Evolutionary conservation across 2,329 filamentous ascomycete species (phyloP), one percentile per base, ranked within the genome.

Genomic region (Aspergillus amoenus): DNA sequence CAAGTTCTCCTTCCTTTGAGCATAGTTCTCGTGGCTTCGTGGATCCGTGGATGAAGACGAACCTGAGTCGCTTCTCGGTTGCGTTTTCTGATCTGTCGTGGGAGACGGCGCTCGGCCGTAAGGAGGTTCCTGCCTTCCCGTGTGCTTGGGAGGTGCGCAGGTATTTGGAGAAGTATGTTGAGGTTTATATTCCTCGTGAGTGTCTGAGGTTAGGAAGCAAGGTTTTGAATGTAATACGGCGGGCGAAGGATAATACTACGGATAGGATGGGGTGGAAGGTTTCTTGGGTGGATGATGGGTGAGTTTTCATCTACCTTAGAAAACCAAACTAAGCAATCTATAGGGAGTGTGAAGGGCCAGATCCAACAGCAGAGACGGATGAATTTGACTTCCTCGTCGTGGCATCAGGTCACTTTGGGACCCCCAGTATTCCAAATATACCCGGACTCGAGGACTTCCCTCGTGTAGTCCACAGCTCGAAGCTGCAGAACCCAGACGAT

Each of bases 61-160:
- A 95, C 70, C 84, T 93, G 66, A 92, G 88, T 74, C 83, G 83
- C 45, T 90, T 91, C 71, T 91, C 89, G 0, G 85, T 94, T 61
- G 64, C 66, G 0, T 75, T 75, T 40, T 74, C 72, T 2, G 91
- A 93, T 68, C 71, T 91, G 22, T 82, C 88, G 5, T 95, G 90
- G 90, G 79, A 82, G 3, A 74, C 73, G 4, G 76, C 79, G 0
- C 62, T 78, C 21, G 57, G 50, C 8, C 75, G 79, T 5, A 6
- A 15, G 1, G 73, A 73, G 4, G 74, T 79, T 1, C 85, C 88
- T 1, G 81, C 88, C 71, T 87, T 94, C 47, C 91, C 91, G 1
- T 85, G 81, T 39, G 91, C 90, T 0, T 91, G 88, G 85, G 85
- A 91, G 74, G 84, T 93, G 4, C 89, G 90, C 1, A 78, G 77